Conservation (phyloP, 129 eudicot genomes). For the Chrysanthemum seticuspe region DNA sequence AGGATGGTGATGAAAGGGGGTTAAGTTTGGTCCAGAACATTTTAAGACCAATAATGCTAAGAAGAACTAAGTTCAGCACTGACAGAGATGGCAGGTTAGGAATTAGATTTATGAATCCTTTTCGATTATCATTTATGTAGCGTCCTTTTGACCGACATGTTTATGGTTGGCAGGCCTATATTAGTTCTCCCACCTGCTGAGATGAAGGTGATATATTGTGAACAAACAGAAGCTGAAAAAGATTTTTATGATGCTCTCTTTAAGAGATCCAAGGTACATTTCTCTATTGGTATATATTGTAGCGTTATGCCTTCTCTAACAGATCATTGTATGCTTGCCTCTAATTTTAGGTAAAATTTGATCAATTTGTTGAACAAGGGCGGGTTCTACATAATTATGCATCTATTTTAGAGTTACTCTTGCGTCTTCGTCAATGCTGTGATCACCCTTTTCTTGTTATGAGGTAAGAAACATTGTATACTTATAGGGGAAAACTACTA, state of each 20-base stretch:
- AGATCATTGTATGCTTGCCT: conserved; percentile 2
- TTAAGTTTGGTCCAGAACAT: conserved; percentile 84
- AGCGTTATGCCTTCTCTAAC: not conserved
- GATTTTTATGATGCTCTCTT: conserved; percentile 96
- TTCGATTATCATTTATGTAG: not conserved
- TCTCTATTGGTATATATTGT: not conserved
- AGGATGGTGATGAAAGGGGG: conserved; percentile 95
- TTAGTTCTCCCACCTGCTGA: conserved; percentile 94
- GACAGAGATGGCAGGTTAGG: conserved; percentile 86
- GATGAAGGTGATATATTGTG: conserved; percentile 73
- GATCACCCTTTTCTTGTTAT: conserved; percentile 98
- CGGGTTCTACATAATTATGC: conserved; percentile 96
- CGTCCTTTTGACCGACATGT: not conserved
- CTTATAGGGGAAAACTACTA: not conserved
- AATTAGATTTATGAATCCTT: not conserved
- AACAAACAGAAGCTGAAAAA: conserved; percentile 80
- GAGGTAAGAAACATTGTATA: conserved; percentile 49
- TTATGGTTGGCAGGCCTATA: conserved; percentile 67
- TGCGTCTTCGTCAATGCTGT: conserved; percentile 99
- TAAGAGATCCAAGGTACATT: conserved; percentile 82
- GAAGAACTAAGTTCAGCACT: conserved; percentile 87
- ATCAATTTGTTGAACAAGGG: conserved; percentile 97
- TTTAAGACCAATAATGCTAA: conserved; percentile 83
- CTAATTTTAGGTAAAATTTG: conserved; percentile 73
- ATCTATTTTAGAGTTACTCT: conserved; percentile 84